Base-by-base conservation (phyloP, 495 filamentous ascomycete species). In the Xylaria flabelliformis region DNA sequence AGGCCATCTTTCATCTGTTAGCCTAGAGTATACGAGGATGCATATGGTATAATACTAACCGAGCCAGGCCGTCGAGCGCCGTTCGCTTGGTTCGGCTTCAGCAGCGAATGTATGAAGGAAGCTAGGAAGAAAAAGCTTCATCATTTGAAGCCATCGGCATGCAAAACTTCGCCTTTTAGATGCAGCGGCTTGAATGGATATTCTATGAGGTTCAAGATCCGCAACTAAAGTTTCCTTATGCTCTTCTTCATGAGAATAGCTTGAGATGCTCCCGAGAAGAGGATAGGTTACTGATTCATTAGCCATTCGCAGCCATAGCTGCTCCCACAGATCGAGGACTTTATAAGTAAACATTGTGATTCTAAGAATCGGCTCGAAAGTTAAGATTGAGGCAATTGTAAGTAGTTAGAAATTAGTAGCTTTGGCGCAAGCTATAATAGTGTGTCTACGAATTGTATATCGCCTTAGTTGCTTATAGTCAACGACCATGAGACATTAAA, bases 1-100 rank as follows among this genome's bases (percentile, higher is more conserved):
- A 86, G 80, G 55, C 83, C 84, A 71, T 86, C 83, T 36, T 61
- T 48, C 12, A 41, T 72, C 48, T 41, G 39, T 67, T 32, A 72
- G 55, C 10, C n/a, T 58, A 0, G 24, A 26, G 3, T 4, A 9
- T 34, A 39, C 34, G 8, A 15, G 2, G 21, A 13, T 17, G n/a
- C 2, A 4, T 26, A 50, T 13, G 56, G 12, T 41, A 51, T 39
- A 51, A 39, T 61, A 68, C 55, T 67, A 13, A 72, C 70, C 70
- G 24, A 72, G 44, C 70, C 70, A 72, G 29, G 70, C 70, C n/a
- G 64, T 72, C 15, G 63, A 53, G 15, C 70, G 63, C 34, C 7
- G 55, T 44, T 62, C 29, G 9, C 29, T 53, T 24, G 36, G 50
- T 34, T 68, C 55, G 51, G n/a, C 15, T 7, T 56, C 34, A 3